These are phyloP conservation scores for Tuber indicum DNA, from an alignment of 495 filamentous ascomycete genomes.

Conservation along the genomic window DNA sequence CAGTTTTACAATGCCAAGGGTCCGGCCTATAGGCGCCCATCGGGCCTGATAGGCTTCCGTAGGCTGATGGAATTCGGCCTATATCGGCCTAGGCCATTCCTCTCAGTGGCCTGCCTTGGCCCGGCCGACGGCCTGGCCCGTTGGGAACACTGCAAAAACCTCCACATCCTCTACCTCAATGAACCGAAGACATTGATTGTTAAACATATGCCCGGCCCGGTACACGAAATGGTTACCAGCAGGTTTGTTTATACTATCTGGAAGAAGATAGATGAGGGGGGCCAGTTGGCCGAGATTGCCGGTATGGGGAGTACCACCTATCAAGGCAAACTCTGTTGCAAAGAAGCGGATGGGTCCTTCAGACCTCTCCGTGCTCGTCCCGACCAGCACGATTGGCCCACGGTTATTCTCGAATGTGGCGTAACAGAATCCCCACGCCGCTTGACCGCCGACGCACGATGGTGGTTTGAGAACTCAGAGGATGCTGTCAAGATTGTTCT, in stretches of 20 bases:
- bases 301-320: not conserved
- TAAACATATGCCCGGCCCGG: conserved; percentile 3
- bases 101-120: no score
- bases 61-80: no score
- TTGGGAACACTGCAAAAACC: no score
- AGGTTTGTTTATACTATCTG: not conserved
- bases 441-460: not conserved
- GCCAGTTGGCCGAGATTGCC: not conserved
- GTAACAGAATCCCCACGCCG: not conserved
- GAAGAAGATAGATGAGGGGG: not conserved
- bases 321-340: not conserved
- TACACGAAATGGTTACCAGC: not conserved
- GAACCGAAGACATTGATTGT: conserved; percentile 5
- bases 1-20: no score
- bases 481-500: not conserved
- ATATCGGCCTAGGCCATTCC: no score
- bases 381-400: not conserved
- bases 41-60: no score
- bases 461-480: conserved; percentile 10
- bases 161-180: not conserved
- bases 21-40: no score
- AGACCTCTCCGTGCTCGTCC: not conserved
- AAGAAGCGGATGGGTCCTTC: conserved; percentile 7
- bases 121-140: no score
- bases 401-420: not conserved